phyloP scores from a whole-genome alignment of 108 stramenopile species.

The Schizochytrium sp. region DNA sequence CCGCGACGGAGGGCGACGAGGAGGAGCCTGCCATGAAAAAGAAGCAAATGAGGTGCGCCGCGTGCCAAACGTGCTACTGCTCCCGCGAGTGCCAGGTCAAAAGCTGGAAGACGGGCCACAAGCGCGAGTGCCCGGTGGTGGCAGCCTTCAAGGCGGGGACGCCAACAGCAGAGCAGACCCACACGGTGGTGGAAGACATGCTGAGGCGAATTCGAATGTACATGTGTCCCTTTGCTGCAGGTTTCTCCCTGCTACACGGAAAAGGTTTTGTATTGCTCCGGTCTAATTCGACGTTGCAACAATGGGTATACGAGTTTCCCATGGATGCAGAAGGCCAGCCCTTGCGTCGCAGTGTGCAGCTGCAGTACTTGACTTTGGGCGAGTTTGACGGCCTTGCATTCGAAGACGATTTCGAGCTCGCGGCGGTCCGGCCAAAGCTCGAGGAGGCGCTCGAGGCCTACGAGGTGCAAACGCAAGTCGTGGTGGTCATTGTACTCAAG shows the following conservation, averaged over 20 bases:
- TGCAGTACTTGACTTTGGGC: neutral
- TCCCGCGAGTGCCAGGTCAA: neutral
- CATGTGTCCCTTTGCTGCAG: neutral
- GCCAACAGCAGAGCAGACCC: neutral
- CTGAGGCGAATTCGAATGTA: neutral
- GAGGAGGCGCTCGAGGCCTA: neutral
- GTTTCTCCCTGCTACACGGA: neutral
- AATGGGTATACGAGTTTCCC: neutral
- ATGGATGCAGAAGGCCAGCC: neutral
- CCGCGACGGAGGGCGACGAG: too few species aligned
- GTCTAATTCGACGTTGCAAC: neutral
- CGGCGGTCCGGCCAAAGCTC: neutral
- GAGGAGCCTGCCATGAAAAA: too few species aligned
- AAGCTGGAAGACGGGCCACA: neutral
- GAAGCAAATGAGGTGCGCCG: neutral
- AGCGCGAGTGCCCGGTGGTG: neutral
- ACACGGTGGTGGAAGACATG: neutral
- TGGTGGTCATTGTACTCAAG: neutral
- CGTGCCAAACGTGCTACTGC: neutral
- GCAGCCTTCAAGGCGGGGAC: neutral
- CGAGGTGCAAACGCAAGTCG: neutral
- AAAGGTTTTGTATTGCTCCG: neutral
- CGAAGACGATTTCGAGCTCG: slow-evolving; percentile 11
- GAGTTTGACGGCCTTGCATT: neutral
- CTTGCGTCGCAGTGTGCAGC: neutral